Base-by-base conservation (phyloP, 2,329 filamentous ascomycete genomes). In the Berkeleyomyces basicola region DNA sequence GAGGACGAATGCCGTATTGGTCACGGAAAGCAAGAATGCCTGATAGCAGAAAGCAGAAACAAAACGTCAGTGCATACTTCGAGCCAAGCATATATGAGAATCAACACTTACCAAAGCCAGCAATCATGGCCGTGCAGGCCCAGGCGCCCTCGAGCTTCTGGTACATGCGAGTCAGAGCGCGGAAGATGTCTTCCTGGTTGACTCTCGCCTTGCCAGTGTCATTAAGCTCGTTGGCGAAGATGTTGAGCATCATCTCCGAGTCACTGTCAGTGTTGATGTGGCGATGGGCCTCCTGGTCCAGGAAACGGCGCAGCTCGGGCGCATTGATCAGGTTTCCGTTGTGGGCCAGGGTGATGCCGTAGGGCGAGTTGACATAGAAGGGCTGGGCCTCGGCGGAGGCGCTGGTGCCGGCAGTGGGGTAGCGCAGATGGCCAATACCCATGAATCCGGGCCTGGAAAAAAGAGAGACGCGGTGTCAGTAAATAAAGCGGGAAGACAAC, bases 211-310 rank as follows among this genome's bases (percentile, higher is more conserved):
- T 93, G 68, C 86, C 86, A 36, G 86, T 88, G 74, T 90, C 84
- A 67, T 87, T 86, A 58, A 93, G 80, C 71, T 88, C 87, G 71
- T 88, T 83, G 33, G 90, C 91, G 68, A 92, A 95, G 67, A 95
- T 81, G 73, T 96, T 96, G 65, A 96, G 79, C 78, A 71, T 72
- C 76, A 93, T 88, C 75, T 95, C 90, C 68, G 85, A 90, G 74
- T 95, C 90, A 64, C 86, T 90, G 69, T 95, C 89, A 37, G 90
- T 91, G 74, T 95, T 96, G 77, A 93, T 87, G 72, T 95, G 90
- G 67, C 89, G 82, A 70, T 88, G 88, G 6, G 87, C 88, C 67
- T 88, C 86, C 67, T 84, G 77, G 69, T 95, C 89, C 58, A 95
- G 78, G 70, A 84, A 88, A 65, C 78, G 74, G 71, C 82, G 83